A percentile compares a stretch with the other conserved stretches of the same genome.
Conservation (phyloP, 2,329 filamentous ascomycete species). For the Fusarium continuum region DNA sequence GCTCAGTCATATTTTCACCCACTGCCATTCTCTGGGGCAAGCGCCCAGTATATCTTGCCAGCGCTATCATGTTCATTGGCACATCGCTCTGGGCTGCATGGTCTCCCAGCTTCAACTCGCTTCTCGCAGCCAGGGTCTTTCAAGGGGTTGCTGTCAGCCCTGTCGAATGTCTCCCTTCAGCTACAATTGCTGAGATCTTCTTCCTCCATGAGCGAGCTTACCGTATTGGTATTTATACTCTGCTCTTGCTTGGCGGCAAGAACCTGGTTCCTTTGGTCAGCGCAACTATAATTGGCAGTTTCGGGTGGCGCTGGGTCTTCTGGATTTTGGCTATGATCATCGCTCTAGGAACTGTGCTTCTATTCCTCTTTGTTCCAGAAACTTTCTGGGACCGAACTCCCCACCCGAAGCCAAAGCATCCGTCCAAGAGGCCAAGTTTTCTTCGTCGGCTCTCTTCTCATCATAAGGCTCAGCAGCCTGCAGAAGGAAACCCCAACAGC, state of each 20-base stretch:
- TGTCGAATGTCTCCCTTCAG: conserved; percentile 90
- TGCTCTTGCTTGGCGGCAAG: conserved; percentile 89
- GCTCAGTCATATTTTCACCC: conserved; percentile 84
- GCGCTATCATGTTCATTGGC: conserved; percentile 78
- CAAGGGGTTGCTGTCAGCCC: conserved; percentile 89
- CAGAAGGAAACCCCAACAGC: conserved; percentile 1
- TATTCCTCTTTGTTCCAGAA: conserved; percentile 93
- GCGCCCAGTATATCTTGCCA: conserved; percentile 84
- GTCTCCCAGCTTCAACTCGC: conserved; percentile 82
- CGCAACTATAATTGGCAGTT: conserved; percentile 79
- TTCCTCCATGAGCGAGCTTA: conserved; percentile 95
- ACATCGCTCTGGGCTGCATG: conserved; percentile 85
- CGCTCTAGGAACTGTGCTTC: conserved; percentile 71
- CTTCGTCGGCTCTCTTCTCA: conserved; percentile 60
- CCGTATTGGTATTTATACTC: conserved; percentile 90
- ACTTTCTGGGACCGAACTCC: conserved; percentile 95
- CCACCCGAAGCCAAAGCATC: conserved; percentile 43
- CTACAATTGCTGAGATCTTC: conserved; percentile 95
- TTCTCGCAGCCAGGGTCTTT: conserved; percentile 84
- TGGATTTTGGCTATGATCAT: conserved; percentile 88
- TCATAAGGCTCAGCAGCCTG: conserved; percentile 34
- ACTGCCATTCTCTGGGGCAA: conserved; percentile 94
- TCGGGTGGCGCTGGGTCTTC: conserved; percentile 92
- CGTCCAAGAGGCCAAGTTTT: conserved; percentile 55
- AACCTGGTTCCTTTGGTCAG: conserved; percentile 89